A percentile compares a stretch with the other conserved stretches of the same genome.
Conservation (phyloP, 371 early-diverging fungal species). For the Rhizopus stolonifer region DNA sequence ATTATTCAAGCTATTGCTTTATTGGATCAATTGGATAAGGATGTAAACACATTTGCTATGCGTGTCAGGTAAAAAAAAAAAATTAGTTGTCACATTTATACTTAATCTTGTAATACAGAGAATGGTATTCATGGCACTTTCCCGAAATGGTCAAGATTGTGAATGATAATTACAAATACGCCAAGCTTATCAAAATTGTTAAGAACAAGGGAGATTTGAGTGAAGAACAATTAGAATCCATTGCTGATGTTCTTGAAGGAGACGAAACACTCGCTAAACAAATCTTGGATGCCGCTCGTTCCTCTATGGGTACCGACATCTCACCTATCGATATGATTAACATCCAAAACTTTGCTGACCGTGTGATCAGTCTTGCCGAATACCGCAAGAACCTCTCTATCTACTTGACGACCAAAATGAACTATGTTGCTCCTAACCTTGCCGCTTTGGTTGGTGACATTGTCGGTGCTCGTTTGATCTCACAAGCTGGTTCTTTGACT, state of each 20-base stretch:
- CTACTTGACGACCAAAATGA: slow-evolving; percentile 96
- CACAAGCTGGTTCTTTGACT: slow-evolving; percentile 96
- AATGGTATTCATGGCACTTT: slow-evolving; percentile 99
- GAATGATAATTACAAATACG: slow-evolving; percentile 89
- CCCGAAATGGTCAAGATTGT: slow-evolving; percentile 97
- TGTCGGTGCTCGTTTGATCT: slow-evolving; percentile 94
- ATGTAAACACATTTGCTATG: slow-evolving; percentile 93
- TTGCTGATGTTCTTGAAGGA: slow-evolving; percentile 76
- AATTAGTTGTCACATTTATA: slow-evolving; percentile 25
- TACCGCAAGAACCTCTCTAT: slow-evolving; percentile 89
- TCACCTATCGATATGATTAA: slow-evolving; percentile 92
- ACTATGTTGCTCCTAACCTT: slow-evolving; percentile 97
- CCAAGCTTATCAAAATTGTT: slow-evolving; percentile 84
- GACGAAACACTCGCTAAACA: slow-evolving; percentile 69
- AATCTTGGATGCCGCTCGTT: slow-evolving; percentile 90
- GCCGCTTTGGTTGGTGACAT: slow-evolving; percentile 96
- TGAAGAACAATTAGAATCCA: slow-evolving; percentile 70
- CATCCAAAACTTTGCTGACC: slow-evolving; percentile 91
- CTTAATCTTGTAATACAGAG: slow-evolving; percentile 49
- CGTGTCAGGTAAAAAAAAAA: slow-evolving; percentile 48
- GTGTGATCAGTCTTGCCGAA: slow-evolving; percentile 89
- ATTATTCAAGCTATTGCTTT: slow-evolving; percentile 90
- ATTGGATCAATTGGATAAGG: slow-evolving; percentile 93
- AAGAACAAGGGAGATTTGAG: slow-evolving; percentile 86
- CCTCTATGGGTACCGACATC: slow-evolving; percentile 96